A percentile compares a stretch with the other conserved stretches of the same genome.
phyloP scores from a whole-genome alignment of 768 basidiomycete genomes.

The Clavaria fumosa region DNA sequence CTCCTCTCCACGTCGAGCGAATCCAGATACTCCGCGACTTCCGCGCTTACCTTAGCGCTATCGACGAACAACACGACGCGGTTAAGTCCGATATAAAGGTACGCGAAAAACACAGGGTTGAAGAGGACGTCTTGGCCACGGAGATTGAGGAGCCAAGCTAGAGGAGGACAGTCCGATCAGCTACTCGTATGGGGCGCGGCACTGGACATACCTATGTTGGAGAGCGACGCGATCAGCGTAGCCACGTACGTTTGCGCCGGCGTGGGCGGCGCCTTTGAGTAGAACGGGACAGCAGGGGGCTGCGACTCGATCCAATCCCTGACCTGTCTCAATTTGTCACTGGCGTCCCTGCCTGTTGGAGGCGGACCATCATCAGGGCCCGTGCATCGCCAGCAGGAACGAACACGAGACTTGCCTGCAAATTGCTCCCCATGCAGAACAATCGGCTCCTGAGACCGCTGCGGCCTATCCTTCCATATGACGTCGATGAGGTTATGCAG shows the following conservation, averaged over 20 bases:
- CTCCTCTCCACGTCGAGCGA: constrained; percentile 38
- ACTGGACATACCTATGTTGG: constrained; percentile 48
- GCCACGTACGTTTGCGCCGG: constrained; percentile 48
- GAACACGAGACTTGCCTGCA: constrained; percentile 27
- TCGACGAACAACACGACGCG: constrained; percentile 69
- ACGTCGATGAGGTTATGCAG: constrained; percentile 75
- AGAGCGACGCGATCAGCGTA: constrained; percentile 51
- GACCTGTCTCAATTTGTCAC: constrained; percentile 53
- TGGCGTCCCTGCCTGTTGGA: constrained; percentile 43
- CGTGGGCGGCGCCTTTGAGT: constrained; percentile 45
- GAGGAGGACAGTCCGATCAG: constrained; percentile 7
- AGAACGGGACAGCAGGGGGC: constrained; percentile 42
- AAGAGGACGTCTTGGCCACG: constrained; percentile 83
- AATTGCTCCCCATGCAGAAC: constrained; percentile 61
- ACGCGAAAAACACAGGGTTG: constrained; percentile 86
- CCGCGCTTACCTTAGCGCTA: constrained; percentile 39
- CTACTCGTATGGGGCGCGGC: neutral
- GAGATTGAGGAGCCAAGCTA: constrained; percentile 79
- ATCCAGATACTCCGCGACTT: constrained; percentile 42
- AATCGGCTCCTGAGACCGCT: constrained; percentile 46
- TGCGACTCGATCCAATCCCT: constrained; percentile 54
- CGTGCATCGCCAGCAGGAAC: neutral
- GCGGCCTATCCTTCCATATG: constrained; percentile 65
- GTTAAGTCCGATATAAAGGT: constrained; percentile 56
- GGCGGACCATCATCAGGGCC: neutral